Conservation (phyloP, 2,329 filamentous ascomycete genomes). For the Domatiomyces catenatus region DNA sequence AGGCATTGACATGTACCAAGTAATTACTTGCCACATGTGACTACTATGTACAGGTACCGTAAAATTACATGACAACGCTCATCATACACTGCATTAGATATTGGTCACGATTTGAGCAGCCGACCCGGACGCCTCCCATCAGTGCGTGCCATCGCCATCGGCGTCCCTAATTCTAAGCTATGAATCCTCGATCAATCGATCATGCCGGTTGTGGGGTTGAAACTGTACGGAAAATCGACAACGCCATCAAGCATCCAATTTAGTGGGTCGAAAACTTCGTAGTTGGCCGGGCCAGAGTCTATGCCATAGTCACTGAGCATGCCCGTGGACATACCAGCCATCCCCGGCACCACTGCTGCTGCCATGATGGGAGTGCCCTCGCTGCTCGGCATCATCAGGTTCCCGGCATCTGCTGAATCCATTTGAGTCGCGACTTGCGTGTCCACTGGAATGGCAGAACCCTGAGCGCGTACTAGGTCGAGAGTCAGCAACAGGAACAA, state of each 20-base stretch:
- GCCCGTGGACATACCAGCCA: slow-evolving; percentile 17
- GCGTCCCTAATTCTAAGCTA: background rate
- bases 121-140: too few relatives aligned
- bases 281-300: slow-evolving; percentile 36
- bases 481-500: background rate
- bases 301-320: slow-evolving; percentile 13
- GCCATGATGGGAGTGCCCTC: background rate
- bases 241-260: slow-evolving; percentile 87
- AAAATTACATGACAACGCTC: too few relatives aligned
- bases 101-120: too few relatives aligned
- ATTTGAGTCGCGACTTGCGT: background rate
- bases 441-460: background rate
- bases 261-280: slow-evolving; percentile 81
- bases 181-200: background rate
- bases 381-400: background rate
- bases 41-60: too few relatives aligned
- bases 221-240: slow-evolving; percentile 57
- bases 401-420: background rate
- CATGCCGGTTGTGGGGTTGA: slow-evolving; percentile 3
- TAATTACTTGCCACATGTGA: too few relatives aligned
- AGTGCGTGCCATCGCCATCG: too few relatives aligned
- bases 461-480: background rate
- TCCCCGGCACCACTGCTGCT: slow-evolving; percentile 13
- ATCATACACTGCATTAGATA: too few relatives aligned
- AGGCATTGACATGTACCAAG: too few relatives aligned